Conservation (phyloP, 371 early-diverging fungal species). For the Syncephalastrum sp. region DNA sequence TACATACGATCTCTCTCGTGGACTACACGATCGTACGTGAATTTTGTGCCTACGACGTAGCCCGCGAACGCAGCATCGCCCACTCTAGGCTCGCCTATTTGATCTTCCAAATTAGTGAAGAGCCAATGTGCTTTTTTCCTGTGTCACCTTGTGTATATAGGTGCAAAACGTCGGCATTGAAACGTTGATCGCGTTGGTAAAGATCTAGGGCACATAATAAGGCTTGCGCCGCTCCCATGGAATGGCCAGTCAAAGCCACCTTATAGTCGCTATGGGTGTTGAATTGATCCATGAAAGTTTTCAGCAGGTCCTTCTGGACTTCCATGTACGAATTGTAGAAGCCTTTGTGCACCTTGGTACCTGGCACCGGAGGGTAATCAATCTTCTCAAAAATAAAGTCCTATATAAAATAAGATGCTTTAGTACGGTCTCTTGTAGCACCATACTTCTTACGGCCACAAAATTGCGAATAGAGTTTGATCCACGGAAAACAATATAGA, state of each 20-base stretch:
- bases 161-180: constrained; percentile 8
- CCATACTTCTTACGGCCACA: constrained; percentile 17
- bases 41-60: constrained; percentile 17
- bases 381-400: constrained; percentile 10
- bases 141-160: constrained; percentile 12
- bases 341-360: constrained; percentile 19
- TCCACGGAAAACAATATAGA: constrained; percentile 24
- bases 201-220: constrained; percentile 18
- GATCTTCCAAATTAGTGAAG: background rate
- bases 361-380: constrained; percentile 12
- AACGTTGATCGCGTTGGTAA: constrained; percentile 16
- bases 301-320: constrained; percentile 10
- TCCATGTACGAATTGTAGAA: constrained; percentile 16
- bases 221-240: constrained; percentile 21
- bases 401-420: background rate
- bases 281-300: constrained; percentile 6
- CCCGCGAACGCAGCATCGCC: constrained; percentile 21
- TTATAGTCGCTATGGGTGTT: constrained; percentile 16
- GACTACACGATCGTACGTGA: constrained; percentile 14
- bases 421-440: background rate
- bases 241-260: constrained; percentile 22
- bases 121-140: background rate
- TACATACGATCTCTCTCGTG: constrained; percentile 23
- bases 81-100: constrained; percentile 19
- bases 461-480: constrained; percentile 20